Evolutionary conservation across 2,329 filamentous ascomycete species (phyloP).

Genomic region (Coniella vitis): DNA sequence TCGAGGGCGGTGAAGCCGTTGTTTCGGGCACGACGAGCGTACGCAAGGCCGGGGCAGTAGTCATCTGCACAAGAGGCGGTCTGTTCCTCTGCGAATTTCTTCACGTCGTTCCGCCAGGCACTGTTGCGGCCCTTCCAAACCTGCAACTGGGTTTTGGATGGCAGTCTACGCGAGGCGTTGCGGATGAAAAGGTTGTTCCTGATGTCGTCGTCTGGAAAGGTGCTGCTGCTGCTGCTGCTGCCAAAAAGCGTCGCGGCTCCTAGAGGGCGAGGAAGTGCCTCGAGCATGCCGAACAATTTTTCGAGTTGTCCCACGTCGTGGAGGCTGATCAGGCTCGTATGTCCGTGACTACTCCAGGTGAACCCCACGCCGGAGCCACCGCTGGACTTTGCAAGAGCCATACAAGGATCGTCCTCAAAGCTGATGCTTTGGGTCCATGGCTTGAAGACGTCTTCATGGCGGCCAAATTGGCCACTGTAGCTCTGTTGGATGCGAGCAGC

Average conservation of each 20-base stretch:
- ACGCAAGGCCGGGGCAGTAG: not conserved
- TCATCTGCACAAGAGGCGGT: too few relatives aligned
- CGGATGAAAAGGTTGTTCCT: too few relatives aligned
- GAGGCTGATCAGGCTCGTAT: not conserved
- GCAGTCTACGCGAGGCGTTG: too few relatives aligned
- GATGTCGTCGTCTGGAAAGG: too few relatives aligned
- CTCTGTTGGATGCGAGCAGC: not conserved
- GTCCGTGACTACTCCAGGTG: not conserved
- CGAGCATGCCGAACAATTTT: not conserved
- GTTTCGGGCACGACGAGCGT: not conserved
- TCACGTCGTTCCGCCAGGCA: too few relatives aligned
- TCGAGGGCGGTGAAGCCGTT: too few relatives aligned
- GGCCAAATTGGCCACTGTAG: not conserved
- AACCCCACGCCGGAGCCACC: not conserved
- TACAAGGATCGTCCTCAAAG: conserved; percentile 11
- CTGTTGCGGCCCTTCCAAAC: too few relatives aligned
- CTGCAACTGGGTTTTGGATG: too few relatives aligned
- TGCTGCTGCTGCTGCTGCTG: not conserved
- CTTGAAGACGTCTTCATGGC: too few relatives aligned
- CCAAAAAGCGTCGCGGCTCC: too few relatives aligned
- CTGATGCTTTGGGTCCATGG: not conserved
- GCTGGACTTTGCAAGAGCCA: not conserved
- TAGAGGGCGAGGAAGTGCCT: too few relatives aligned
- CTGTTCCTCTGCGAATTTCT: too few relatives aligned
- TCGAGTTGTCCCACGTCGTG: not conserved